phyloP scores from a whole-genome alignment of 2,329 filamentous ascomycete genomes.

The Penicillium sp. region DNA sequence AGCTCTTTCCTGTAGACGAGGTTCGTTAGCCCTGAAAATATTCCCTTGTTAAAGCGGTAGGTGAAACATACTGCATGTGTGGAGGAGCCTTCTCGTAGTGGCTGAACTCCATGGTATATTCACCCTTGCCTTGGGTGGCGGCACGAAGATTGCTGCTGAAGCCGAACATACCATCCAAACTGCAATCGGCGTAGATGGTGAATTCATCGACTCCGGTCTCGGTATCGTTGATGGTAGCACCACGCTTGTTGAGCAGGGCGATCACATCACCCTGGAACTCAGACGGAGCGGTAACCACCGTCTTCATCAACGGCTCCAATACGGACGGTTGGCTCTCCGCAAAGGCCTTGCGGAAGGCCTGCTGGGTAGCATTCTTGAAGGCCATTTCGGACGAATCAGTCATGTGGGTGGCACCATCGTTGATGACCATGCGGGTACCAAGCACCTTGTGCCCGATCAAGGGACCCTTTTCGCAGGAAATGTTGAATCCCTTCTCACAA shows the following conservation, averaged over 20 bases:
- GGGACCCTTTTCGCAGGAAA: conserved; percentile 77
- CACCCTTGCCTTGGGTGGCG: conserved; percentile 94
- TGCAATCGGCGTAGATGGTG: conserved; percentile 84
- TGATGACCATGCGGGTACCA: conserved; percentile 82
- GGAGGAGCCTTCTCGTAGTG: conserved; percentile 84
- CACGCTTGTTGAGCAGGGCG: conserved; percentile 92
- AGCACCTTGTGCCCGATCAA: conserved; percentile 90
- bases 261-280: conserved; percentile 98
- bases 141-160: conserved; percentile 88
- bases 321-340: conserved; percentile 71
- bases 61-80: conserved; percentile 73
- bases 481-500: conserved; percentile 89
- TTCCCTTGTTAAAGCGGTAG: neutral
- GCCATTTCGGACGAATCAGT: conserved; percentile 96
- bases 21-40: conserved; percentile 9
- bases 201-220: conserved; percentile 94
- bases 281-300: conserved; percentile 86
- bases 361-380: conserved; percentile 89
- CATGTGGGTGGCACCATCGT: conserved; percentile 93
- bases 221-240: conserved; percentile 89
- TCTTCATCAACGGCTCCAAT: conserved; percentile 97
- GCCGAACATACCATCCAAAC: conserved; percentile 94
- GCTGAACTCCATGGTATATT: conserved; percentile 98
- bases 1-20: conserved; percentile 53
- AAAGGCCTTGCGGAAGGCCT: conserved; percentile 95